A percentile compares a stretch with the other conserved stretches of the same genome.
These are phyloP conservation scores for Coprinopsis sp. DNA, from an alignment of 768 basidiomycete species.

Conservation along the genomic window DNA sequence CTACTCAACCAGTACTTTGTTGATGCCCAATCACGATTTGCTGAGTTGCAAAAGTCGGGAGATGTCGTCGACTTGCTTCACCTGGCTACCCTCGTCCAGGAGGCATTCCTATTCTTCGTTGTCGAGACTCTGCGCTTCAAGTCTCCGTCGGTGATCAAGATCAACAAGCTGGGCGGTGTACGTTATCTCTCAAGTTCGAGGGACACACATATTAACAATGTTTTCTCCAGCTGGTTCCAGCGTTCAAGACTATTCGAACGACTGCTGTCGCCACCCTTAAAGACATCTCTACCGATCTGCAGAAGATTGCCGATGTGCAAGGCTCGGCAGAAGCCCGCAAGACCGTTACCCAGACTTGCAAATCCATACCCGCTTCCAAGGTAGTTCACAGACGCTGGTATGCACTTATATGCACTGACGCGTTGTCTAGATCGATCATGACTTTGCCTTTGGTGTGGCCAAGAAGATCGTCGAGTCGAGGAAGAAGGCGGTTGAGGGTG, in stretches of 20 bases:
- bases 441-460: conserved; percentile 54
- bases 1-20: conserved; percentile 53
- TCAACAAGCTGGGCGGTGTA: conserved; percentile 70
- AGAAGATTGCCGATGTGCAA: conserved; percentile 47
- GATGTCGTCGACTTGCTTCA: conserved; percentile 63
- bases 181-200: conserved; percentile 19
- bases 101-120: conserved; percentile 69
- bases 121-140: conserved; percentile 76
- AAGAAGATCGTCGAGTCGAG: conserved; percentile 68
- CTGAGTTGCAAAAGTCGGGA: conserved; percentile 32
- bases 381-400: conserved; percentile 19
- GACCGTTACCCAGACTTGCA: conserved; percentile 48
- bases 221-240: conserved; percentile 52
- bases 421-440: conserved; percentile 60
- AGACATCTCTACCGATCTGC: conserved; percentile 51
- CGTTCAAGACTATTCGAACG: conserved; percentile 57
- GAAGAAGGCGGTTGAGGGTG: conserved; percentile 66
- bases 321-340: conserved; percentile 50
- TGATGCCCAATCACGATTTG: conserved; percentile 58
- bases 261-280: conserved; percentile 48
- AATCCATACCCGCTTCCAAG: conserved; percentile 29
- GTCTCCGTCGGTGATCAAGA: conserved; percentile 59
- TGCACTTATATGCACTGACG: conserved; percentile 9
- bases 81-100: conserved; percentile 67
- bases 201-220: conserved; percentile 6